A percentile compares a stretch with the other conserved stretches of the same genome.
Evolutionary conservation across 768 basidiomycete genomes (phyloP).

Genomic region (Russula emetica): DNA sequence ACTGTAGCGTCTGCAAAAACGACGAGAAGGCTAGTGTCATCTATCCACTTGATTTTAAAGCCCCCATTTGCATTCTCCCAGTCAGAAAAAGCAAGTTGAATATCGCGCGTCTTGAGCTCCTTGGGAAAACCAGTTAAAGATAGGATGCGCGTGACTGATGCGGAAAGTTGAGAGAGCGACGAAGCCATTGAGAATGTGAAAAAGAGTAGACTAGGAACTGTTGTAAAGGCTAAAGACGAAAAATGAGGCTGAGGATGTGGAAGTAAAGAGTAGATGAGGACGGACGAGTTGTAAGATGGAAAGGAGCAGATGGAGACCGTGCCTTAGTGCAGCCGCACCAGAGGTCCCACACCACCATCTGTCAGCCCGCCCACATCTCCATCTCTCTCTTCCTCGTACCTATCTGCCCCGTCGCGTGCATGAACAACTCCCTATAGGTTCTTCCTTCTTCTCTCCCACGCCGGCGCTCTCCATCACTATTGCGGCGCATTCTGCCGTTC

Average conservation of each 20-base stretch:
- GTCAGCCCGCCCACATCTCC: neutral
- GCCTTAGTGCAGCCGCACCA: too few species aligned
- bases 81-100: constrained; percentile 84
- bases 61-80: constrained; percentile 85
- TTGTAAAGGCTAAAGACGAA: constrained; percentile 10
- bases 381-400: neutral
- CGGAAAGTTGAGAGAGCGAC: constrained; percentile 78
- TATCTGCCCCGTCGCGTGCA: constrained; percentile 4
- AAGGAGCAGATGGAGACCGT: constrained; percentile 5
- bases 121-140: constrained; percentile 88
- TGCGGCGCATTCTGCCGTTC: neutral
- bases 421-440: neutral
- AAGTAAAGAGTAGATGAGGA: constrained; percentile 17
- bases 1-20: constrained; percentile 88
- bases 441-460: constrained; percentile 13
- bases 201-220: constrained; percentile 20
- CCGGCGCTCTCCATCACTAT: constrained; percentile 6
- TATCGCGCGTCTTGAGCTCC: constrained; percentile 96
- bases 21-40: constrained; percentile 92
- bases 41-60: constrained; percentile 98
- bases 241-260: constrained; percentile 15
- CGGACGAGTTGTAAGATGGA: neutral
- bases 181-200: constrained; percentile 50
- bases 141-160: constrained; percentile 94
- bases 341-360: constrained; percentile 1